Evolutionary conservation across 176 grass and related monocot species (phyloP), one percentile per base, ranked within the genome.

Genomic region (Bromus sterilis): DNA sequence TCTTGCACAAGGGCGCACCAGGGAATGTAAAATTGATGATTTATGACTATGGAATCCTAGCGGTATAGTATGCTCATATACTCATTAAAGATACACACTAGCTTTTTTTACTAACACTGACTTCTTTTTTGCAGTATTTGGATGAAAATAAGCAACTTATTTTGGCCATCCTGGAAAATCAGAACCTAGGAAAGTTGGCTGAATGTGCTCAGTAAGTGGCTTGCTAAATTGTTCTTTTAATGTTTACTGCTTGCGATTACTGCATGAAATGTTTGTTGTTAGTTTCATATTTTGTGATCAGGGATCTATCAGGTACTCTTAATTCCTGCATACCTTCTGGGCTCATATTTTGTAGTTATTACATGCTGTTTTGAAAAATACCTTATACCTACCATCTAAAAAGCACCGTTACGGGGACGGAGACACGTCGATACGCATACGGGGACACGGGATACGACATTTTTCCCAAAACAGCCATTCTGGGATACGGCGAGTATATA

Each of bases 141-240:
- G 94, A 97, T 82, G 94, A 97, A 87, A 97, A 97, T 80, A 97
- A 97, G 61, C 94, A 97, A 48, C 94, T 97, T 80, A 97, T 97
- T 86, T 93, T 97, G 84, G 94, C 94, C 62, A 97, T 97, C 69
- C 74, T 97, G 63, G 94, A 97, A 81, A 97, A 97, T 78, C 94
- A 97, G 37, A 97, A 97, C 69, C 82, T 97, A 80, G 94, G 89
- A 60, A 97, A 97, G 89, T 76, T 97, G 40, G 89, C 94, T 87
- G 94, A 97, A 89, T 97, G 94, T 87, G 94, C 94, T 81, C 94
- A 93, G 94, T 97, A 87, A 97, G 94, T 80, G 29, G 10, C 74
- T 84, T 53, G n/a, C 36, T 70, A 39, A 75, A 76, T 36, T 66
- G 16, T 59, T 18, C 31, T 32, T 32, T 2, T 6, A 16, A 58